Conservation (phyloP, 2,329 filamentous ascomycete species). For the Xylaria sp. region DNA sequence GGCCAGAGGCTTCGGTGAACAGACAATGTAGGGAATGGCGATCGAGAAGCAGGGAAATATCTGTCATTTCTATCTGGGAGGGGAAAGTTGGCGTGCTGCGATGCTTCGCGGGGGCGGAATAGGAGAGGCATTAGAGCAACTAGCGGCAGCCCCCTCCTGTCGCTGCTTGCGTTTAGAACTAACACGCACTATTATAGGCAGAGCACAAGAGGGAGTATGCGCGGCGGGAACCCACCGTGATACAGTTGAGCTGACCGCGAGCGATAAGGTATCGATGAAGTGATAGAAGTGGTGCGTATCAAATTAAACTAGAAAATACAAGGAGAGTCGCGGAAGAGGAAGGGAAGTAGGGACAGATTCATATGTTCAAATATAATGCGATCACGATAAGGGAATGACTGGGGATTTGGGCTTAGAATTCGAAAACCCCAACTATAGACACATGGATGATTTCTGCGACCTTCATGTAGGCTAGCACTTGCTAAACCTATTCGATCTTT, state of each 20-base stretch:
- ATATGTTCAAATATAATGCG: not conserved
- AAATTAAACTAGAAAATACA: not conserved
- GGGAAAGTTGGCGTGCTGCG: conserved; percentile 1
- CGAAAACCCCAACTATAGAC: not conserved
- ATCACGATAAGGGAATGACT: not conserved
- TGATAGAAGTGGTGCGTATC: not conserved
- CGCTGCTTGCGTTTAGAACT: not conserved
- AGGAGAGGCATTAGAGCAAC: not conserved
- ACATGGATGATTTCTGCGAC: not conserved
- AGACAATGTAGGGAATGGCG: conserved; percentile 1
- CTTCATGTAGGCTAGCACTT: conserved; percentile 24
- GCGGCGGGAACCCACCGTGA: not conserved
- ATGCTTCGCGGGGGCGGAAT: conserved; percentile 18
- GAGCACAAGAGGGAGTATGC: not conserved
- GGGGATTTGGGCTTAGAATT: not conserved
- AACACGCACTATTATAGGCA: conserved; percentile 8
- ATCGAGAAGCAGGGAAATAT: not conserved
- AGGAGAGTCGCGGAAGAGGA: not conserved
- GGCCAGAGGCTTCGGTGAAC: conserved; percentile 8
- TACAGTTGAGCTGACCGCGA: not conserved
- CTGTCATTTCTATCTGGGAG: not conserved
- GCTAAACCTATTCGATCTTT: not conserved
- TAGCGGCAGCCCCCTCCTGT: conserved; percentile 19
- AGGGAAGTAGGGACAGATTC: not conserved
- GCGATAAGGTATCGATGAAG: not conserved